Percentiles rank a stretch among this genome's conserved stretches.
phyloP scores from a whole-genome alignment of 2,329 filamentous ascomycete genomes.

The Pseudogymnoascus sp. region DNA sequence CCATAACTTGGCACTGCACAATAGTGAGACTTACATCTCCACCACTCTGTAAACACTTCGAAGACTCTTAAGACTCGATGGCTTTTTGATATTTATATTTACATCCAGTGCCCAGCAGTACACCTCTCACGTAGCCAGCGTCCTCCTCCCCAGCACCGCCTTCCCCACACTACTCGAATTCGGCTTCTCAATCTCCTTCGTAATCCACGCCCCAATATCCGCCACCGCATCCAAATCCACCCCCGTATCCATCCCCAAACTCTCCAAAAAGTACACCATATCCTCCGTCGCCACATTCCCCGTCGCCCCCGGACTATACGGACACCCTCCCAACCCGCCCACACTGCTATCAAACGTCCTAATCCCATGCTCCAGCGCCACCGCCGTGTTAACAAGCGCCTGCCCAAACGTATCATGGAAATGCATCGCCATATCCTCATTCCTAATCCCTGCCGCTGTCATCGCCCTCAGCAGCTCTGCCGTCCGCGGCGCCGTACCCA shows the following conservation, averaged over 20 bases:
- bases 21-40: background rate
- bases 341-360: slow-evolving; percentile 73
- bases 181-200: slow-evolving; percentile 48
- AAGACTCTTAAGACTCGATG: background rate
- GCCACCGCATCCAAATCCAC: slow-evolving; percentile 58
- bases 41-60: background rate
- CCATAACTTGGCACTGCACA: background rate
- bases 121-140: background rate
- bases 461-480: slow-evolving; percentile 55
- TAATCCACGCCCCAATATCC: slow-evolving; percentile 66
- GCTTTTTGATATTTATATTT: slow-evolving; percentile 1
- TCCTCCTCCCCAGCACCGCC: slow-evolving; percentile 44
- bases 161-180: slow-evolving; percentile 61
- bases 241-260: slow-evolving; percentile 64
- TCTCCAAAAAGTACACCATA: slow-evolving; percentile 69
- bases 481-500: slow-evolving; percentile 71
- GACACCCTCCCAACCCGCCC: slow-evolving; percentile 73
- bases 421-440: slow-evolving; percentile 68
- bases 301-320: slow-evolving; percentile 76
- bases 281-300: slow-evolving; percentile 84
- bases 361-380: slow-evolving; percentile 68
- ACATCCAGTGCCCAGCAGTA: background rate
- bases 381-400: slow-evolving; percentile 72
- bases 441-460: slow-evolving; percentile 56
- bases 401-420: slow-evolving; percentile 87